Evolutionary conservation across 2,329 filamentous ascomycete genomes (phyloP).

Genomic region (Botryotinia calthae): DNA sequence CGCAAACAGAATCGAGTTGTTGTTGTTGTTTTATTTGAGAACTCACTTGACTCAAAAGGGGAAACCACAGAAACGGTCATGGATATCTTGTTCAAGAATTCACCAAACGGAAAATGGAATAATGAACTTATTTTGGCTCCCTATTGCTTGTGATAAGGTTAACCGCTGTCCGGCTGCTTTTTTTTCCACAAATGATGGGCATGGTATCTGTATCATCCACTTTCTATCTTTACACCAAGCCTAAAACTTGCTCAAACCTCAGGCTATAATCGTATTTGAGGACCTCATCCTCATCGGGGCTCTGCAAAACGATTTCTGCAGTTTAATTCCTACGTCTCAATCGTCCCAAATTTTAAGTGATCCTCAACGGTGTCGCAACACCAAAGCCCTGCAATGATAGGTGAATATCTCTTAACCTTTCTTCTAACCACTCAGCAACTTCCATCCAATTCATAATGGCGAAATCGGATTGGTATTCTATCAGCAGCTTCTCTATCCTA

Average conservation of each 20-base stretch:
- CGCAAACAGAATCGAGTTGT: neutral
- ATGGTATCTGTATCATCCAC: too few relatives aligned
- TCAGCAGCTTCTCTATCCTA: neutral
- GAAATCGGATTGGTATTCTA: constrained; percentile 3
- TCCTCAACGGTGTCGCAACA: neutral
- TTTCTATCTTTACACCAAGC: accelerated
- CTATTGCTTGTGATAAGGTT: neutral
- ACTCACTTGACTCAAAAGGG: neutral
- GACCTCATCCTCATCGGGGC: neutral
- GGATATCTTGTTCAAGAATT: neutral
- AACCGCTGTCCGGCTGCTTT: neutral
- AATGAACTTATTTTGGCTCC: neutral
- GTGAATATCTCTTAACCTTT: neutral
- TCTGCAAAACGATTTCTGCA: neutral
- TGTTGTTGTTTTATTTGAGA: neutral
- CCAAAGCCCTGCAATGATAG: too few relatives aligned
- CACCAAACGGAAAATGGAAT: neutral
- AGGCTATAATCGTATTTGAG: neutral
- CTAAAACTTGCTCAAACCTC: accelerated
- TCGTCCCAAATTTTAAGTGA: neutral
- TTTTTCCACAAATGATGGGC: neutral
- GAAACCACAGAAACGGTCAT: neutral
- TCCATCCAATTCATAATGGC: constrained; percentile 4
- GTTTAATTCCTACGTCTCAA: neutral
- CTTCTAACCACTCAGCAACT: neutral